phyloP scores from a whole-genome alignment of 371 early-diverging fungal genomes.

The Mucor irregularis region DNA sequence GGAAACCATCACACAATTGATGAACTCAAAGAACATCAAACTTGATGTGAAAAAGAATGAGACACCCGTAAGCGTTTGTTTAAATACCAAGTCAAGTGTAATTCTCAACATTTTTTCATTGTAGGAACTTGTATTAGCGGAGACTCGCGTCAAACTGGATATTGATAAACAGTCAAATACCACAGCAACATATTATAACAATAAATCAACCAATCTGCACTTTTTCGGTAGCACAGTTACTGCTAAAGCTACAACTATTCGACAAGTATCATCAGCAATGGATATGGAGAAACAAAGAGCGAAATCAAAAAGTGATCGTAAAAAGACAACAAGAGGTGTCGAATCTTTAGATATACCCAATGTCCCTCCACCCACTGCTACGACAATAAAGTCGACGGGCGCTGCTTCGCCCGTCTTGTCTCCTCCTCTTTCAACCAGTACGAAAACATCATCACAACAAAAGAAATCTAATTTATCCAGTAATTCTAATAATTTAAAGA shows the following conservation, averaged over 20 bases:
- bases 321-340: not conserved
- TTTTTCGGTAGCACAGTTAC: constrained; percentile 5
- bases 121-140: constrained; percentile 11
- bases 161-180: not conserved
- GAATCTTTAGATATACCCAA: constrained; percentile 18
- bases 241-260: not conserved
- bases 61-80: not conserved
- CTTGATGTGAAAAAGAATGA: not conserved
- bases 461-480: not conserved
- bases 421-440: not conserved
- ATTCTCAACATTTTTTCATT: not conserved
- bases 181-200: constrained; percentile 9
- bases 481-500: not conserved
- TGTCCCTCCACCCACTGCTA: not conserved
- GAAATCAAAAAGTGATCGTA: not conserved
- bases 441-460: not conserved
- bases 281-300: not conserved
- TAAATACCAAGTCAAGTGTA: not conserved
- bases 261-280: not conserved
- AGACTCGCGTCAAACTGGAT: constrained; percentile 7
- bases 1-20: constrained; percentile 1
- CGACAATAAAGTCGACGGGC: not conserved
- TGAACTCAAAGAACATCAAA: not conserved
- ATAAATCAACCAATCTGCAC: constrained; percentile 11
- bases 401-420: not conserved